A percentile compares a stretch with the other conserved stretches of the same genome.
Conservation (phyloP, 2,329 filamentous ascomycete genomes). For the Helicocarpus griseus region DNA sequence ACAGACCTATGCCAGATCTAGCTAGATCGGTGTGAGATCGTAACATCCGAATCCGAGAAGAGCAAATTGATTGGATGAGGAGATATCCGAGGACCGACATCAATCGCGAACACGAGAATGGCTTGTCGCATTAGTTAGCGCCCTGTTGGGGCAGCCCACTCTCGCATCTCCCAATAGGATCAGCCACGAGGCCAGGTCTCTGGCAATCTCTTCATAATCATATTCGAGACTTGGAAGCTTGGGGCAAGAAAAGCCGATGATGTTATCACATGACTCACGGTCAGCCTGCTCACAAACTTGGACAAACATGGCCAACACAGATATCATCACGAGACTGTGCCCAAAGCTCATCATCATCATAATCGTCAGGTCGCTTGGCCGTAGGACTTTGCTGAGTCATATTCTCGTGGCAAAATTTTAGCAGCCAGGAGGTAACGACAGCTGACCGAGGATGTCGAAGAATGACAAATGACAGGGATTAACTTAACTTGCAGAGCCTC, state of each 20-base stretch:
- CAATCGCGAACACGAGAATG: background rate
- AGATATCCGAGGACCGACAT: background rate
- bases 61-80: background rate
- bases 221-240: background rate
- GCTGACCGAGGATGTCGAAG: too few species aligned
- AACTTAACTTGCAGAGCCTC: too few species aligned
- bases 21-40: background rate
- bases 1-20: background rate
- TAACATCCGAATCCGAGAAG: background rate
- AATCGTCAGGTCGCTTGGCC: too few species aligned
- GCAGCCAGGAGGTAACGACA: too few species aligned
- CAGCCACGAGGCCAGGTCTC: background rate
- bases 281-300: background rate
- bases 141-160: background rate
- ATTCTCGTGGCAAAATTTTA: too few species aligned
- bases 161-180: background rate
- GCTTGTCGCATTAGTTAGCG: background rate
- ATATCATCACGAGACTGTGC: too few species aligned
- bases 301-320: background rate
- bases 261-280: background rate
- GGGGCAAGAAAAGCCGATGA: too few species aligned
- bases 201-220: background rate
- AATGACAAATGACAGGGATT: too few species aligned
- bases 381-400: too few species aligned
- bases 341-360: too few species aligned